phyloP scores from a whole-genome alignment of 2,329 filamentous ascomycete species.

The Cladosporium sp. region DNA sequence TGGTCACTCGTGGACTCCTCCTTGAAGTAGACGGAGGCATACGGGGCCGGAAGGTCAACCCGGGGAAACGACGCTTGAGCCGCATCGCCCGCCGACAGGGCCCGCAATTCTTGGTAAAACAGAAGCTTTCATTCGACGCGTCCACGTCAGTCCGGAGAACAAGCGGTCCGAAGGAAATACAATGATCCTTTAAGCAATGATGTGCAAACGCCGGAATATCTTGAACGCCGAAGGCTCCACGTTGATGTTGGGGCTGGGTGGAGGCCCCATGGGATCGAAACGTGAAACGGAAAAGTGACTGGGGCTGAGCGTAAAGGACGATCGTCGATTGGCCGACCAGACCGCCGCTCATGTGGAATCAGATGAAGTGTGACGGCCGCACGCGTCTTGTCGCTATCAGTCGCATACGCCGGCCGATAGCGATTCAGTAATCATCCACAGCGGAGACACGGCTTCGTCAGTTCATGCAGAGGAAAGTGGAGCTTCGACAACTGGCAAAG shows the following conservation, averaged over 20 bases:
- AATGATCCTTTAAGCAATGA: slow-evolving; percentile 7
- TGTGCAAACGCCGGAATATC: slow-evolving; percentile 9
- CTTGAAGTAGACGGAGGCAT: slow-evolving; percentile 1
- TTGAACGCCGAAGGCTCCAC: slow-evolving; percentile 4
- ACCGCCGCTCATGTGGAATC: not conserved
- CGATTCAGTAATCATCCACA: too few species aligned
- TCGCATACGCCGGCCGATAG: too few species aligned
- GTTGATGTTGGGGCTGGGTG: not conserved
- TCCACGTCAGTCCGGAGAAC: slow-evolving; percentile 2
- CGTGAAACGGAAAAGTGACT: not conserved
- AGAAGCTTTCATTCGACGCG: not conserved
- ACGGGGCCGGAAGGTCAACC: slow-evolving; percentile 4
- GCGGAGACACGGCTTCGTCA: too few species aligned
- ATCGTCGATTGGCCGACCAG: slow-evolving; percentile 1
- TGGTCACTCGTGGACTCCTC: slow-evolving; percentile 7
- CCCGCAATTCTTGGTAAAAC: not conserved
- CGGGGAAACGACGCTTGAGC: not conserved
- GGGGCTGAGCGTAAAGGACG: not conserved
- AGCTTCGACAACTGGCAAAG: too few species aligned
- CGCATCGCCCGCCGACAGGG: not conserved
- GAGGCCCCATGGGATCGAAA: slow-evolving; percentile 2
- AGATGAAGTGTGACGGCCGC: too few species aligned
- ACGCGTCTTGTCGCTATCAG: too few species aligned
- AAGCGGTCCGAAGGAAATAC: slow-evolving; percentile 9
- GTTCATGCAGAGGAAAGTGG: too few species aligned